Evolutionary conservation across 306 rosid genomes (phyloP).

Genomic region (Vigna unguiculata): DNA sequence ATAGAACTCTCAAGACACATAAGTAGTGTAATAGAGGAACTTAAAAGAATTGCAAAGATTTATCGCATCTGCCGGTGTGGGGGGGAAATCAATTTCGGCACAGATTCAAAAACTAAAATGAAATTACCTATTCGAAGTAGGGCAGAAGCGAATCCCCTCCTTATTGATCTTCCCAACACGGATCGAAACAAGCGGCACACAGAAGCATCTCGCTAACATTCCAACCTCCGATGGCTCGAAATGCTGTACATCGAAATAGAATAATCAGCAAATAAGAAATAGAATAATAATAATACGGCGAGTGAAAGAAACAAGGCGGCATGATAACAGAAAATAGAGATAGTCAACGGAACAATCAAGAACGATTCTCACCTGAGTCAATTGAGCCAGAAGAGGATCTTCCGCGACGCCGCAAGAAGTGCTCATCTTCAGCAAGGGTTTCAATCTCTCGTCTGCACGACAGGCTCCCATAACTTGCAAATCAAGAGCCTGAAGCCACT

Average conservation of each 20-base stretch:
- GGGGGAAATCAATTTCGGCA: neutral
- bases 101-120: slow-evolving; percentile 25
- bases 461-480: slow-evolving; percentile 95
- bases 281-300: neutral
- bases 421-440: slow-evolving; percentile 85
- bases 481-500: slow-evolving; percentile 93
- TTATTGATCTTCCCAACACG: slow-evolving; percentile 85
- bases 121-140: slow-evolving; percentile 75
- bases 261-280: neutral
- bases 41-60: neutral
- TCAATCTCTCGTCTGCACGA: slow-evolving; percentile 88
- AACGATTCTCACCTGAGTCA: slow-evolving; percentile 73
- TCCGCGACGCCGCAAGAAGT: slow-evolving; percentile 78
- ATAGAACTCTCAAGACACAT: neutral
- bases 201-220: slow-evolving; percentile 96
- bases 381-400: slow-evolving; percentile 85
- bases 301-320: neutral
- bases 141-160: slow-evolving; percentile 75
- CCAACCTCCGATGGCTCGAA: slow-evolving; percentile 97
- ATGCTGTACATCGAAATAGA: slow-evolving; percentile 62
- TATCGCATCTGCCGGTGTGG: neutral
- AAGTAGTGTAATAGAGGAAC: neutral
- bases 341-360: neutral
- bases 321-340: neutral
- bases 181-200: slow-evolving; percentile 91